Evolutionary conservation across 2,329 filamentous ascomycete species (phyloP), one percentile per base, ranked within the genome.

Genomic region (Aspergillus viridinutans): DNA sequence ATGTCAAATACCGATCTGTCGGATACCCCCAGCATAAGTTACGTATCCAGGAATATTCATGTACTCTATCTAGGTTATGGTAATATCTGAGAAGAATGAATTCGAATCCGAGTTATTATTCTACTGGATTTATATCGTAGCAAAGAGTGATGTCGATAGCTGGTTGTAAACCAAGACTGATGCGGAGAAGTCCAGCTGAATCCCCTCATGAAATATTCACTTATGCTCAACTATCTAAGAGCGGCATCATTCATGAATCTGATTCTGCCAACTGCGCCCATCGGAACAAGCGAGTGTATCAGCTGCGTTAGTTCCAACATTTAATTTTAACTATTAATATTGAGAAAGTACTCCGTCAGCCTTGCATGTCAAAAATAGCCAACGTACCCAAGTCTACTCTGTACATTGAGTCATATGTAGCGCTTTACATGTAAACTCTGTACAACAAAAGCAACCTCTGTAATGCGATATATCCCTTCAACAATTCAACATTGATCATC

Each of bases 1-100:
- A 50, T 56, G 29, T 60, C 60, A 60, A 58, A 63, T 60, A 52
- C 57, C 42, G 49, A 51, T n/a, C 43, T 14, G n/a, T 26, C 21
- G 43, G 23, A 26, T 14, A 25, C 14, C 23, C 8, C 12, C 21
- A 26, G 23, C 21, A 38, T 17, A 5, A 38, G 2, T 38, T 29
- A 12, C 29, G 42, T 43, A 50, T 29, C 17, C 50, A 17, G 7
- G 4, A 38, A 38, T 38, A 38, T 7, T 3, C 3, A 38, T 38
- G 14, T 38, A 17, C 14, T 38, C 32, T 38, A 38, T 38, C 32
- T 38, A 38, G 32, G 5, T 17, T 17, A 3, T 17, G 32, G 2
- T 35, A 5, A 17, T 32, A 14, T 14, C 4, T 6, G 12, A 32
- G 29, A 32, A 2, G 29, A 35, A 35, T 35, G 32, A 38, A 38